Base-by-base conservation (phyloP, 441 rosid genomes). In the Brassica balearica region DNA sequence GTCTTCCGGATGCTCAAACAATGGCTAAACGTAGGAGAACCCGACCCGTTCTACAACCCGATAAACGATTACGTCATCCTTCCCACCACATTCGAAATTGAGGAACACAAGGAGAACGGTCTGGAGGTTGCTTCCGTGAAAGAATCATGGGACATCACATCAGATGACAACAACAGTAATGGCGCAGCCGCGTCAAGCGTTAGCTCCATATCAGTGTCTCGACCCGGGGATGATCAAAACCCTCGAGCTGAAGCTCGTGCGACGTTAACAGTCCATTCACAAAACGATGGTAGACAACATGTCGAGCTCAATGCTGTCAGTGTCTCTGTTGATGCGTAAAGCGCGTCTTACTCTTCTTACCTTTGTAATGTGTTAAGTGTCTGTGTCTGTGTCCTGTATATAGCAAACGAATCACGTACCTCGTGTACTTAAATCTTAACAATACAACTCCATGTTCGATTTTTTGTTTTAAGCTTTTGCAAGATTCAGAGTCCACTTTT, bases 11-110 rank as follows among this genome's bases (percentile, higher is more conserved):
- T 93, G 79, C 90, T 93, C 38, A 89, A 89, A 85, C 88, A 89
- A 80, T 95, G 99, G 99, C 86, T 95, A 32, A 90, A 85, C 25
- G 99, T 91, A 43, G 98, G 92, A 1, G 86, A 87, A 34, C 86
- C 88, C 0, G 99, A 95, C 48, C 99, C 99, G 0, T 90, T 74
- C 85, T 95, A 93, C 85, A 87, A 93, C 88, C 98, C 99, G 0
- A 51, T 90, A 71, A 93, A 93, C 38, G 99, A 93, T 41, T 95
- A 91, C 19, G 98, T 95, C 41, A 87, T 95, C 69, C 85, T 95
- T 11, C 98, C 98, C 17, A 84, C 94, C 3, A 69, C 87, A 46
- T 92, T 87, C 3, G 98, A 92, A 72, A 83, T 88, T 73, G 91
- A 86, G 65, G 83, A 72, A 34, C 86, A 68, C 87, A 83, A 80